Evolutionary conservation across 768 basidiomycete species (phyloP).

Genomic region (Roridomyces roridus): DNA sequence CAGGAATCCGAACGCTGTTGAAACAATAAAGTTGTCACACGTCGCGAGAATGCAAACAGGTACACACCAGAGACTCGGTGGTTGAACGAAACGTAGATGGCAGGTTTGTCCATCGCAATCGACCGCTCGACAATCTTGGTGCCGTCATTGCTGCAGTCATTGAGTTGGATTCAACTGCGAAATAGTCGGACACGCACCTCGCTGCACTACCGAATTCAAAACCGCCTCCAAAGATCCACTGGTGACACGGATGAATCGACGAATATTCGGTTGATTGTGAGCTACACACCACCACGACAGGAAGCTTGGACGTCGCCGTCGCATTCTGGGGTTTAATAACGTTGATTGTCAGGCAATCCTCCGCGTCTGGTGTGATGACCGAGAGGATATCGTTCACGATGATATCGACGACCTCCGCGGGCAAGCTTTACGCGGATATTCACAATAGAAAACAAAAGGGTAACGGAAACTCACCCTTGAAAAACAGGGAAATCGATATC

Average conservation of each 20-base stretch:
- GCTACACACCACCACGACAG: conserved; percentile 57
- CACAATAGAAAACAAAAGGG: too few species aligned
- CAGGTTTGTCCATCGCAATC: conserved; percentile 45
- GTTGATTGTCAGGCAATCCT: conserved; percentile 63
- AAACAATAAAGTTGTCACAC: background rate
- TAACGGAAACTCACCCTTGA: background rate
- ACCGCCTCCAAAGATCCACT: conserved; percentile 63
- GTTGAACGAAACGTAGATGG: conserved; percentile 62
- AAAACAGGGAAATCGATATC: conserved; percentile 40
- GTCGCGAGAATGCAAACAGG: background rate
- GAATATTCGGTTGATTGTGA: too few species aligned
- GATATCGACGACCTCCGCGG: conserved; percentile 39
- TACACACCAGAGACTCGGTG: conserved; percentile 45
- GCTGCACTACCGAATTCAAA: conserved; percentile 48
- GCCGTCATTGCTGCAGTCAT: conserved; percentile 57
- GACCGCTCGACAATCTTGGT: conserved; percentile 50
- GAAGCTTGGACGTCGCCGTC: conserved; percentile 49
- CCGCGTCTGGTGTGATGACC: conserved; percentile 38
- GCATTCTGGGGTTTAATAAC: conserved; percentile 51
- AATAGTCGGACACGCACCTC: conserved; percentile 29
- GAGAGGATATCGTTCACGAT: conserved; percentile 38
- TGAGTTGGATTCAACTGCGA: conserved; percentile 15
- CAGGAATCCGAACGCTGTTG: conserved; percentile 56
- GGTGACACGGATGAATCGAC: too few species aligned
- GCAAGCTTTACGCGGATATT: conserved; percentile 31